These are phyloP conservation scores for Phlyctochytrium bullatum DNA, from an alignment of 192 early-diverging fungal species.

Conservation along the genomic window DNA sequence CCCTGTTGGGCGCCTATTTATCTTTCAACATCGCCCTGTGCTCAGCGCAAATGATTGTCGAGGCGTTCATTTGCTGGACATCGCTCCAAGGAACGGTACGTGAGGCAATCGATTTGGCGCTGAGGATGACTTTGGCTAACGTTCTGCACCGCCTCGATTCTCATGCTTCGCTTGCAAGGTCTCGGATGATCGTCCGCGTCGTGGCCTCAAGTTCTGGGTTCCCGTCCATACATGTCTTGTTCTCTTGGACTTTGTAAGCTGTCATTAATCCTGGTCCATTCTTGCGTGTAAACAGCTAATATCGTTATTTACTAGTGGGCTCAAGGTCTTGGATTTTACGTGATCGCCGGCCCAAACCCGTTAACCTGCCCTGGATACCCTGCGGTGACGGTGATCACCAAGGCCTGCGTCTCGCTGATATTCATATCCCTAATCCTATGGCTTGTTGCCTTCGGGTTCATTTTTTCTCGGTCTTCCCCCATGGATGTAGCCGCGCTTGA, in stretches of 20 bases:
- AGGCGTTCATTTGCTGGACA: conserved; percentile 20
- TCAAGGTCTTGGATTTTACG: conserved; percentile 19
- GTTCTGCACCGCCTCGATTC: no score
- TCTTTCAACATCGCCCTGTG: background rate
- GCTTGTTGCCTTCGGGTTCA: conserved; percentile 12
- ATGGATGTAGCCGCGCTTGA: conserved; percentile 31
- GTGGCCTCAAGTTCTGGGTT: conserved; percentile 25
- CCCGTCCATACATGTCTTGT: conserved; percentile 6
- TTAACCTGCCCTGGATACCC: conserved; percentile 1
- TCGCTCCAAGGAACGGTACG: conserved; percentile 32
- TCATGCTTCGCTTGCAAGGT: no score
- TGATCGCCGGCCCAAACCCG: background rate
- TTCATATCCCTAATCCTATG: conserved; percentile 15
- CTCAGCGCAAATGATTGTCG: conserved; percentile 6
- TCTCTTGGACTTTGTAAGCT: conserved; percentile 2
- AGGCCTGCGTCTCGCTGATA: conserved; percentile 7
- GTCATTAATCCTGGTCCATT: background rate
- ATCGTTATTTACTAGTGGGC: conserved; percentile 19
- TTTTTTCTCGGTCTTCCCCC: conserved; percentile 35
- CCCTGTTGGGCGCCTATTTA: conserved; percentile 1
- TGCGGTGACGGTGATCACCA: conserved; percentile 1
- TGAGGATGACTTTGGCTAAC: no score
- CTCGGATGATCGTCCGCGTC: conserved; percentile 25
- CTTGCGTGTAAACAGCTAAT: conserved; percentile 9
- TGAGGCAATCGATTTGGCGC: background rate